Evolutionary conservation across 2,329 filamentous ascomycete genomes (phyloP), one percentile per base, ranked within the genome.

Genomic region (Colletotrichum sp.): DNA sequence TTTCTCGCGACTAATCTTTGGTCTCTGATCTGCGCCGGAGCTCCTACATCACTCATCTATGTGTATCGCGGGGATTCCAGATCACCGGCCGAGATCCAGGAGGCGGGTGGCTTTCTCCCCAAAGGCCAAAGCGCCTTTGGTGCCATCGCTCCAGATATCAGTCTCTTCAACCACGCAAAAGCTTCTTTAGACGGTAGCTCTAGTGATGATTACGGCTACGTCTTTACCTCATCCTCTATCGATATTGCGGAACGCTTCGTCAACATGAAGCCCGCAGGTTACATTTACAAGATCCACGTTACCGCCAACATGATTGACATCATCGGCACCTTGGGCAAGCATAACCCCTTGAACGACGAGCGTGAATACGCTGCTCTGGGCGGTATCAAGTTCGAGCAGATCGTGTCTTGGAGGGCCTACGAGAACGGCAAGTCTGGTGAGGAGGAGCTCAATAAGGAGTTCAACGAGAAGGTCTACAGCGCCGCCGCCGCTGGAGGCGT

Each of bases 271-370:
- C 5, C 32, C 1, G 3, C 3, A 5, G 71, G 38, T 2, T 73
- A 56, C 18, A 5, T 73, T 24, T 73, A 73, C 32, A 56, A 58
- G n/a, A 70, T 73, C 7, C 56, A 73, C n/a, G 38, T 58, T 1
- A 16, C 65, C 2, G 28, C 71, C 24, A 70, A 73, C 56, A 73
- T 70, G 56, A 70, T 73, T 6, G 71, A 73, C n/a, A 65, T 8
- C 43, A 5, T n/a, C 2, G 71, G 26, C 12, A 73, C 71, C 6
- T 66, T 73, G 9, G 38, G 58, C 13, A 38, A 70, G 6, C 28
- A 64, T 34, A 64, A 70, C 26, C 38, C 36, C 9, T 65, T 15
- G 3, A 2, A 30, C 9, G 5, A 58, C 9, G 32, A 56, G 24
- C 16, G 6, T 24, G 66, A 73, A 56, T 73, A 56, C 43, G 43